phyloP scores from a whole-genome alignment of 257 asterid genomes.

The Datura wrightii region DNA sequence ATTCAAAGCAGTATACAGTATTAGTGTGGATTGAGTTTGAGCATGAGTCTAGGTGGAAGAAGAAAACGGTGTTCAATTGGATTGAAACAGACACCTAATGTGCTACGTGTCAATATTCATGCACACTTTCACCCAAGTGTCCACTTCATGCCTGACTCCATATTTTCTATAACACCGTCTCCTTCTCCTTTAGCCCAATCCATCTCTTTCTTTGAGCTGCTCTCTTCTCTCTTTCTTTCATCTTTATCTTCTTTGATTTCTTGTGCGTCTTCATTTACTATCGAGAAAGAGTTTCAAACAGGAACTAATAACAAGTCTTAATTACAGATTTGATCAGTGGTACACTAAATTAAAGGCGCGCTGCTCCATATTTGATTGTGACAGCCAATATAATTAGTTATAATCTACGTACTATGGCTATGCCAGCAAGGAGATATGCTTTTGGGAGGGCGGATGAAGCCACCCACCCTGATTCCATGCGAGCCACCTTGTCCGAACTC shows the following conservation, averaged over 20 bases:
- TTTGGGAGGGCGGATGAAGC: slow-evolving; percentile 91
- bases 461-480: slow-evolving; percentile 85
- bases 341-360: background rate
- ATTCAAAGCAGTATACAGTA: too few species aligned
- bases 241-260: slow-evolving; percentile 12
- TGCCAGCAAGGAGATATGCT: slow-evolving; percentile 76
- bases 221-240: background rate
- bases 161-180: slow-evolving; percentile 25
- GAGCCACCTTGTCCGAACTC: slow-evolving; percentile 86
- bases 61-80: slow-evolving; percentile 31
- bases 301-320: background rate
- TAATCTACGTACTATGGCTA: slow-evolving; percentile 20
- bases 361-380: background rate
- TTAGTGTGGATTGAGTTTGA: slow-evolving; percentile 6
- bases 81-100: slow-evolving; percentile 44
- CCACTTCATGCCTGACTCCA: slow-evolving; percentile 36
- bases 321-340: background rate
- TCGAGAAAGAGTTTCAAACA: background rate
- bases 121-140: slow-evolving; percentile 83
- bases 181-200: background rate
- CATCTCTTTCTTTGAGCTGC: too few species aligned
- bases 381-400: background rate
- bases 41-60: background rate
- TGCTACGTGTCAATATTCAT: slow-evolving; percentile 75
- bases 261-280: background rate